Base-by-base conservation (phyloP, 768 basidiomycete species). In the Tulasnella sp. region DNA sequence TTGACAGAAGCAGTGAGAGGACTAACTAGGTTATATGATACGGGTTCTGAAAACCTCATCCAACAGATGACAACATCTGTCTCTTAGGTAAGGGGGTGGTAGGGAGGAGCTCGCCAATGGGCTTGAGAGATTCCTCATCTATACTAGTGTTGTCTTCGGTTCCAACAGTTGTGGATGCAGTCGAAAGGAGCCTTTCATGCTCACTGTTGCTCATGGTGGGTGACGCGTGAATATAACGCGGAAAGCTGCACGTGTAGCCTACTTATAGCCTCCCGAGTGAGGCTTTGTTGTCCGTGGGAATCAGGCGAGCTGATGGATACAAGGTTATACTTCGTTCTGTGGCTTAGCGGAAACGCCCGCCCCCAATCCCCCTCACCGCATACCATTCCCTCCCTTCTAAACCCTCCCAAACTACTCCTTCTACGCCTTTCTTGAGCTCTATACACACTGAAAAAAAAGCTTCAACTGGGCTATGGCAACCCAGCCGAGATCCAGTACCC, bases 81-180 rank as follows among this genome's bases (percentile, higher is more conserved):
- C 44, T 44, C 75, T 80, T 80, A 26, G 80, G 80, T 4, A 81
- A 42, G 4, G 80, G 80, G 20, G 80, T 81, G 1, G 44, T 23
- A 18, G 61, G 29, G 26, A 26, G 29, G 26, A 26, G 61, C 16
- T 6, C 40, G 26, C 70, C 46, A 18, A 35, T 32, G 9, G 39
- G 18, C 35, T 77, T 87, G 80, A 83, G 83, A 37, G 70, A 75
- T n/a, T 79, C 76, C 15, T 73, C 79, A 80, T 87, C 86, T 20
- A 85, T n/a, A 83, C 82, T 61, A 26, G n/a, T 35, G 55, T 32
- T 51, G 57, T 76, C 75, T 61, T 76, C 57, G 55, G 5, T 46
- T 74, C 20, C 48, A 29, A 37, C 75, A 70, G 20, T 29, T 23
- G 71, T 72, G 13, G 71, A 26, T 26, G 37, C 39, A 3, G 71